Base-by-base conservation (phyloP, 78 protist genomes). In the Dictyostelium intermedium region DNA sequence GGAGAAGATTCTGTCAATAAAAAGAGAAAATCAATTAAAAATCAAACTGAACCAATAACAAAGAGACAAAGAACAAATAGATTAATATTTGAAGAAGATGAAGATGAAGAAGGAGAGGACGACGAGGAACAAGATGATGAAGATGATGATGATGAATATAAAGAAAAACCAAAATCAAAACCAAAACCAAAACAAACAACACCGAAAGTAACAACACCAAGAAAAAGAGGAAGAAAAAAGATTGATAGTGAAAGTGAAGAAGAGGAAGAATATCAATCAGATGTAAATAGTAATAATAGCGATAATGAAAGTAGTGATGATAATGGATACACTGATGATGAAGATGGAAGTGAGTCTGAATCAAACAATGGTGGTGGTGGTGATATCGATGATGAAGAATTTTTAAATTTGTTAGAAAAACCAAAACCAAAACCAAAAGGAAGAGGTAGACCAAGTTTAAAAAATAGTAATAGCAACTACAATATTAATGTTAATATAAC, bases 11-110 rank as follows among this genome's bases (percentile, higher is more conserved):
- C 27, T 20, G 20, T 30, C 6, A 53, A 81, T 9, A 60, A 30
- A 78, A 60, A 78, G 81, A 87, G 70, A 76, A 50, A 60, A 7
- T 37, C 20, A 73, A 32, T 32, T 86, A 14, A 45, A 84, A 74
- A 45, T 18, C 83, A 83, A 87, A 63, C 66, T 8, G 35, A 45
- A 30, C 61, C 47, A 56, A 43, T 60, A 27, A 13, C n/a, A 27
- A 80, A 77, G 18, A 80, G 70, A 32, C 41, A 50, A 35, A 77
- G 60, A 43, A 77, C 50, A n/a, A 77, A 77, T 41, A 18, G 18
- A 14, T 43, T 77, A 77, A 32, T 41, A 8, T n/a, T 35, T 43
- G 66, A 41, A 13, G 39, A n/a, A 8, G 87, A 82, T 14, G 47
- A 82, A 16, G 86, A 60, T 3, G 53, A 82, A 6, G 78, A 63